Evolutionary conservation across 495 filamentous ascomycete genomes (phyloP).

Genomic region (Aspergillus sclerotiicarbonarius): DNA sequence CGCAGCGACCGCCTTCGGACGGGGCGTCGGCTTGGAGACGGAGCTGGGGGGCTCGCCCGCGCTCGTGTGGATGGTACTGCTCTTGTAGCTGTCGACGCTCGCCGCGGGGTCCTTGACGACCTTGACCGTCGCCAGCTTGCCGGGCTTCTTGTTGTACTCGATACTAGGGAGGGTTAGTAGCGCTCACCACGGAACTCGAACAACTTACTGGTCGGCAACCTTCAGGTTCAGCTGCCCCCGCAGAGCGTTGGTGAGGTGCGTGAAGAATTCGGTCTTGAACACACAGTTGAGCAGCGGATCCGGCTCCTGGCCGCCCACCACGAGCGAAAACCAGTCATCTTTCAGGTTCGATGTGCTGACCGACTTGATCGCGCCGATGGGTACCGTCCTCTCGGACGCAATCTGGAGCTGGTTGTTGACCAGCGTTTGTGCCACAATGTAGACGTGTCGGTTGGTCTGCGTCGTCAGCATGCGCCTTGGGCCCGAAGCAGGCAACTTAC

Average conservation of each 20-base stretch:
- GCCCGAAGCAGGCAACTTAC: constrained; percentile 32
- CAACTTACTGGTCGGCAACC: constrained; percentile 64
- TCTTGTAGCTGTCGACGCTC: constrained; percentile 86
- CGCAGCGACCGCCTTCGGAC: constrained; percentile 75
- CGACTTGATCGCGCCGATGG: constrained; percentile 82
- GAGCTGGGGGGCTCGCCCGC: constrained; percentile 82
- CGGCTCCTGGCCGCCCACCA: constrained; percentile 85
- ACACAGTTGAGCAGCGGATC: constrained; percentile 90
- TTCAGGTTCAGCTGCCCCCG: constrained; percentile 78
- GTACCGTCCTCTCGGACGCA: constrained; percentile 73
- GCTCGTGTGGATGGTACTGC: constrained; percentile 80
- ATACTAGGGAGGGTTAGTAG: constrained; percentile 52
- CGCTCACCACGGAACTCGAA: constrained; percentile 1
- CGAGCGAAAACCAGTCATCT: constrained; percentile 96
- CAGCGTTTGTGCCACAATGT: constrained; percentile 79
- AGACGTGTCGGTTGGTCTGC: constrained; percentile 77
- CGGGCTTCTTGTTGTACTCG: constrained; percentile 98
- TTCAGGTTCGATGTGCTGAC: constrained; percentile 73
- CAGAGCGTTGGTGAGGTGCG: constrained; percentile 73
- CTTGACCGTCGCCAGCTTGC: constrained; percentile 85
- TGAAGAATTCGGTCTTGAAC: constrained; percentile 97
- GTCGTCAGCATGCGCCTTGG: constrained; percentile 9
- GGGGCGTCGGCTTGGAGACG: constrained; percentile 79
- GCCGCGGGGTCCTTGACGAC: constrained; percentile 77
- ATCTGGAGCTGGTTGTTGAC: constrained; percentile 81